phyloP scores from a whole-genome alignment of 306 rosid species.

The Datisca glomerata region DNA sequence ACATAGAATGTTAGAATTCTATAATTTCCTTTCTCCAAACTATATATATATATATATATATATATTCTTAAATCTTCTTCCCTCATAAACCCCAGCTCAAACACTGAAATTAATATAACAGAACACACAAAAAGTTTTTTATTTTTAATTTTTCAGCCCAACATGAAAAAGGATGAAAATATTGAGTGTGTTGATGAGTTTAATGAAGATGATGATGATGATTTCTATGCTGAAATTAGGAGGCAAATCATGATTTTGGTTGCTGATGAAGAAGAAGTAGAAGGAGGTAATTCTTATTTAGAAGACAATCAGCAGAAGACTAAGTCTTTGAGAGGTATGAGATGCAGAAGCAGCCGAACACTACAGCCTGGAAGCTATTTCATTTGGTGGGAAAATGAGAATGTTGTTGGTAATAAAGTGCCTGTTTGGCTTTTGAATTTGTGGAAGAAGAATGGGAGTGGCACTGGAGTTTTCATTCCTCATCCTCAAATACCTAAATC shows the following conservation, averaged over 20 bases:
- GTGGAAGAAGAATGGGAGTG: slow-evolving; percentile 37
- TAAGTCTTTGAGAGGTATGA: no score
- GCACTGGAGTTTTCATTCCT: slow-evolving; percentile 81
- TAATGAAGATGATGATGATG: slow-evolving; percentile 33
- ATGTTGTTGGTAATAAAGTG: slow-evolving; percentile 8
- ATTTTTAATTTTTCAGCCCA: neutral
- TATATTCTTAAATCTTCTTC: neutral
- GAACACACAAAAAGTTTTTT: no score
- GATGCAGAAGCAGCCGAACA: neutral
- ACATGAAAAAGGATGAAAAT: slow-evolving; percentile 16
- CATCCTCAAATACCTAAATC: slow-evolving; percentile 22
- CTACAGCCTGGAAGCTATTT: slow-evolving; percentile 7
- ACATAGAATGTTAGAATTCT: no score
- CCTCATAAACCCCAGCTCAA: no score
- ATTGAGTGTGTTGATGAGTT: neutral
- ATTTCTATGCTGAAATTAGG: slow-evolving; percentile 50
- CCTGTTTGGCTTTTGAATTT: slow-evolving; percentile 35
- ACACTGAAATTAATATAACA: no score
- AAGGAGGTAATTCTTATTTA: neutral
- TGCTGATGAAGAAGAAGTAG: slow-evolving; percentile 26
- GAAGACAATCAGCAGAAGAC: no score
- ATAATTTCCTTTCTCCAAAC: no score
- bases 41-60: neutral
- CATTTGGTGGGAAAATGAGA: slow-evolving; percentile 24
- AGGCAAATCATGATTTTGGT: slow-evolving; percentile 53